Base-by-base conservation (phyloP, 805 yeast species). In the Lipomyces starkeyi region DNA sequence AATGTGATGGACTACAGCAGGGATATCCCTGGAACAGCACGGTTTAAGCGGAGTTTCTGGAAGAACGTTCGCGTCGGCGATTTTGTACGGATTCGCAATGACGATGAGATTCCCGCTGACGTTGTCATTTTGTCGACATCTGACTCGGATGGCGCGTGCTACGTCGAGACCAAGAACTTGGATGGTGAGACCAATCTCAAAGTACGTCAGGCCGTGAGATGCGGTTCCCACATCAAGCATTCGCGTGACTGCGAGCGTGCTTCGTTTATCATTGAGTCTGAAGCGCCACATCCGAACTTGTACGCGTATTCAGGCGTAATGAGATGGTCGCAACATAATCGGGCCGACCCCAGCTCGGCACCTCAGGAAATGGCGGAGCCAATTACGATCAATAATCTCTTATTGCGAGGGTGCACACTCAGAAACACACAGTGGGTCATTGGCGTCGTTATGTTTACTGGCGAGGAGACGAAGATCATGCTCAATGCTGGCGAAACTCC, bases 41-140 rank as follows among this genome's bases (percentile, higher is more conserved):
- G 79, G 53, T 86, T 86, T 76, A 79, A 78, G 68, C 83, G 83
- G 43, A 83, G 83, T 62, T 83, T 80, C 69, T 90, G 96, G 96
- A 90, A 90, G 77, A 86, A 86, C 72, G 87, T 90, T 56, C 83
- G 83, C 67, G 94, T 90, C 32, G 96, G 96, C 59, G 94, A 91
- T 76, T 79, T 89, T 64, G 80, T 91, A 52, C 82, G 91, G 70
- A 83, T 90, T 25, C 83, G 86, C 68, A 87, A 87, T 71, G 88
- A 91, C 77, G 91, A 89, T 70, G 91, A 88, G 74, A 84, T 90
- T 20, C 96, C 96, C 1, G 94, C 93, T 47, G 96, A 90, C 78
- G 79, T 90, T 58, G 80, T 88, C 22, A 83, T 90, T 25, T 78
- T 90, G 29, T 83, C 92, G 11, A 86, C 93, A 0, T 87, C 91